Base-by-base conservation (phyloP, 2,329 filamentous ascomycete species). In the Nemania sp. region DNA sequence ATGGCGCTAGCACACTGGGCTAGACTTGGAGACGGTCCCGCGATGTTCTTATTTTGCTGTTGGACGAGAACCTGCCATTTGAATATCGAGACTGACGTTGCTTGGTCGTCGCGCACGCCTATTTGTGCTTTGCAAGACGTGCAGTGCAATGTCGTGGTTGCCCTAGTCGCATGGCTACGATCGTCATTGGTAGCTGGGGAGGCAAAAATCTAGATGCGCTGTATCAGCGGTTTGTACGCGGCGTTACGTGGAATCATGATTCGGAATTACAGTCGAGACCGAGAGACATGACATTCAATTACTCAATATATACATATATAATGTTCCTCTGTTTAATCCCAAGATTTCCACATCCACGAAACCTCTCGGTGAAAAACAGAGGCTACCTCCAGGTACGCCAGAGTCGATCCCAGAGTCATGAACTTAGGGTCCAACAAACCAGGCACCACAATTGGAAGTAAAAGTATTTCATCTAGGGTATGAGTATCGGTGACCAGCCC, bases 401-500 rank as follows among this genome's bases (percentile, higher is more conserved):
- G 66, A 64, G 53, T 62, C 62, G 67, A 80, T 79, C 80, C 83
- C 60, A 42, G 40, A 49, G 65, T 62, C 54, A 32, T 34, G 11
- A 51, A 65, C 55, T 34, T 48, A 56, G 60, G 65, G 60, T 67
- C 58, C 63, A 62, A 57, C 60, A 59, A 52, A 48, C 52, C 40
- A 59, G 32, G 17, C 40, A 48, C 55, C 80, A 66, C 74, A 68
- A 65, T 70, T 63, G 51, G 65, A 68, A 69, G 72, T 70, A 69
- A 70, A 68, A 70, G 58, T 60, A 63, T 58, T 85, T 77, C 61
- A 74, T 89, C 68, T 89, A 71, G 86, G 87, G 85, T 81, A 85
- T 77, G 83, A 86, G 86, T 89, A 89, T 89, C 87, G 86, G 81
- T 86, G 81, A 76, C 79, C 81, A 83, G 72, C 78, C 79, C 83